Conservation (phyloP, 345 rosid genomes). For the Lepidium africanum region DNA sequence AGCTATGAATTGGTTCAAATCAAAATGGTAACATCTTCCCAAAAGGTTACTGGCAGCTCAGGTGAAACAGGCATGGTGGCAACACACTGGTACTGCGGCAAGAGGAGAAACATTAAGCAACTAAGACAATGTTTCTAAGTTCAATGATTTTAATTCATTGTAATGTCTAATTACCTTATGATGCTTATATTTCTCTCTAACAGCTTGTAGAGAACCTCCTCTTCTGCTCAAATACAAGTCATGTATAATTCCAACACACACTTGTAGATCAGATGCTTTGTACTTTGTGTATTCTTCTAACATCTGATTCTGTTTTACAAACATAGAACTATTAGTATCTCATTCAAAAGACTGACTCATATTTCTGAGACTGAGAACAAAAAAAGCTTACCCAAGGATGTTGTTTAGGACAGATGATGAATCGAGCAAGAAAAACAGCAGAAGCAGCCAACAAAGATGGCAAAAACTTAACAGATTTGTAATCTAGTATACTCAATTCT, state of each 20-base stretch:
- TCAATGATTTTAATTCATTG: not conserved
- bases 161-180: constrained; percentile 41
- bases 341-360: not conserved
- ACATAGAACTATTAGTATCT: not conserved
- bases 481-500: constrained; percentile 73
- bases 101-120: not conserved
- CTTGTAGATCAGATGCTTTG: constrained; percentile 39
- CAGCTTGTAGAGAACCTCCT: constrained; percentile 40
- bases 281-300: constrained; percentile 45
- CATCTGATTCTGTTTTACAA: constrained; percentile 30
- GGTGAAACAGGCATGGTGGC: constrained; percentile 50
- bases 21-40: constrained; percentile 34
- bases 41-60: constrained; percentile 39
- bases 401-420: constrained; percentile 40
- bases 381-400: constrained; percentile 68
- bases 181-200: constrained; percentile 72
- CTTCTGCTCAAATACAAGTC: constrained; percentile 28
- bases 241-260: constrained; percentile 14
- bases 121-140: not conserved
- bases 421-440: constrained; percentile 62
- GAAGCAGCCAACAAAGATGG: constrained; percentile 80
- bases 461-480: constrained; percentile 51
- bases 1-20: not conserved
- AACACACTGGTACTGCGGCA: constrained; percentile 59
- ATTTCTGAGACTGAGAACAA: not conserved